Base-by-base conservation (phyloP, 768 basidiomycete species). In the Psilocybe sp. region DNA sequence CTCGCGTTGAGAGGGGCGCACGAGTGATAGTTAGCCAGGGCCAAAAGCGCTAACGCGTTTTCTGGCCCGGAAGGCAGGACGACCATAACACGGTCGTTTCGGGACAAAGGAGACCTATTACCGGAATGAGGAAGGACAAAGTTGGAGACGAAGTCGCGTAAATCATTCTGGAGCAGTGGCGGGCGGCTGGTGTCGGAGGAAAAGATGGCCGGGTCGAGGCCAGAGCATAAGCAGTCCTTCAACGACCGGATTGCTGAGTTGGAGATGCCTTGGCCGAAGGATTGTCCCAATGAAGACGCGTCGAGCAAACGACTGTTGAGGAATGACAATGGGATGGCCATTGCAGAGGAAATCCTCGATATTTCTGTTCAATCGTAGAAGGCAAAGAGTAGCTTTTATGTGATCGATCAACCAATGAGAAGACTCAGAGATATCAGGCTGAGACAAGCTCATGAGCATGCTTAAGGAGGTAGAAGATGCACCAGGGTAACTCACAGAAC, bases 1-100 rank as follows among this genome's bases (percentile, higher is more conserved):
- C 66, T 71, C 9, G 73, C 67, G 56, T 77, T 78, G 32, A 77
- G 70, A 1, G 76, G 77, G 5, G 73, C 76, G 46, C 72, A 73
- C 15, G 75, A 72, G 60, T 77, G 72, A 53, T 76, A 76, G 44
- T 52, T 58, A 10, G 70, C 64, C 12, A 78, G 51, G 1, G 75
- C 66, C 40, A 77, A 67, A n/a, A 78, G 59, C 2, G 76, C 76
- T 7, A 77, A 57, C 0, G 75, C 77, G 44, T 74, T 76, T 55
- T 75, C 72, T 15, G 75, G 72, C 7, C 75, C 74, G 9, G 74
- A 71, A 7, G 75, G 74, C 4, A 77, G 62, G 3, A 66, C 70
- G 46, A 75, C 60, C 65, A 78, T 72, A 49, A 78, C 65, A 9
- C 77, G 68, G 61, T 77, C 74, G 56, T 76, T 78, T 9, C 66